Evolutionary conservation across 139 green algal genomes (phyloP).

Genomic region (Closterium sp.): DNA sequence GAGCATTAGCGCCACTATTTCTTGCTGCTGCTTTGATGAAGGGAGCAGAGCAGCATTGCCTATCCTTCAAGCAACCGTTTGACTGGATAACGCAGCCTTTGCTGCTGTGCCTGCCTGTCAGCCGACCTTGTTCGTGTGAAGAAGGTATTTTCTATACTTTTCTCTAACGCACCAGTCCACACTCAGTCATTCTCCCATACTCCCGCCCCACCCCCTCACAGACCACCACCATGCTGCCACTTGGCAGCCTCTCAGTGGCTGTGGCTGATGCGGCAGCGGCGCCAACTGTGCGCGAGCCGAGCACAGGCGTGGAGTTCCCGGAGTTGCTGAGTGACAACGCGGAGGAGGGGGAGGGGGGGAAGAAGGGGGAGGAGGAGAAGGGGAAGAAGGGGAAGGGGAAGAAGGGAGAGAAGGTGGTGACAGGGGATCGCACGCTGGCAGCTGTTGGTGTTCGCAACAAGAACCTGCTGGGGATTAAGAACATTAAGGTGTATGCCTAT

Average conservation of each 20-base stretch:
- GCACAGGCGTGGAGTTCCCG: background rate
- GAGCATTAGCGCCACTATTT: too few relatives aligned
- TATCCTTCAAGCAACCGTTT: too few relatives aligned
- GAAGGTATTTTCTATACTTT: too few relatives aligned
- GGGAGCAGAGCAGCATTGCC: too few relatives aligned
- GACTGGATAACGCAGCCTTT: too few relatives aligned
- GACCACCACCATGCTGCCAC: background rate
- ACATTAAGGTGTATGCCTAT: conserved; percentile 5
- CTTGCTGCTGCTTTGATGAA: too few relatives aligned
- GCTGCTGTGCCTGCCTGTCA: too few relatives aligned
- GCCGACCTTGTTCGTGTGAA: too few relatives aligned
- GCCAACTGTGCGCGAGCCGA: background rate
- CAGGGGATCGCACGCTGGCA: background rate
- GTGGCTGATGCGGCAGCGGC: background rate
- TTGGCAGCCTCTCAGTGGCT: background rate
- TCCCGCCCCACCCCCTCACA: background rate
- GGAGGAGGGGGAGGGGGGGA: too few relatives aligned
- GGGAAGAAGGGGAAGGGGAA: too few relatives aligned
- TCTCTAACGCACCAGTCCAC: background rate
- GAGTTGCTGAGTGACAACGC: background rate
- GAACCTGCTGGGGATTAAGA: conserved; percentile 7
- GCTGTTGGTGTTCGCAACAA: background rate
- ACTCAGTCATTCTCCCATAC: background rate
- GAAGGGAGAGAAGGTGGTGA: background rate
- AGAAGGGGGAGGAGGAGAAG: background rate